Percentiles rank a stretch among this genome's conserved stretches.
phyloP scores from a whole-genome alignment of 2,329 filamentous ascomycete species.

The Colletotrichum lini region DNA sequence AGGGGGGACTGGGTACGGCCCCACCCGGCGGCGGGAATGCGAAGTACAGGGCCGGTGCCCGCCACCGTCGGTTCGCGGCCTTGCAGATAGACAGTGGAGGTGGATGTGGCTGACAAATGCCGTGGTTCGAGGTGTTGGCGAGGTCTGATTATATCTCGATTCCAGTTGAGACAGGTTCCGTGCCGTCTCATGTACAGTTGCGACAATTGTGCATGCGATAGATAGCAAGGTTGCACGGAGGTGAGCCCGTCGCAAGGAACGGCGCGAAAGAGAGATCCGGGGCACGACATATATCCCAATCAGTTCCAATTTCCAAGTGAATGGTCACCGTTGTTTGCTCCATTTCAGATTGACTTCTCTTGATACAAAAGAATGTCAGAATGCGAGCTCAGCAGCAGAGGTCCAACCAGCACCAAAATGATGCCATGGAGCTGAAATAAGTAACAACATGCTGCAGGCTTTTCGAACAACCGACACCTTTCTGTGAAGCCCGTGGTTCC shows the following conservation, averaged over 20 bases:
- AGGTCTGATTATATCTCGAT: background rate
- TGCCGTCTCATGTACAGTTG: too few relatives aligned
- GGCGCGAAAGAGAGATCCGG: background rate
- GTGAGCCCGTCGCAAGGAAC: background rate
- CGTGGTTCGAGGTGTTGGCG: too few relatives aligned
- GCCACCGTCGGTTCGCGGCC: background rate
- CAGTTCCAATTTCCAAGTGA: background rate
- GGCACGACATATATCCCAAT: background rate
- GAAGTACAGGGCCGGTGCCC: background rate
- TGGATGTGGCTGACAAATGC: background rate
- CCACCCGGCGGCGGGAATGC: constrained; percentile 8
- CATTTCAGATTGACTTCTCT: background rate
- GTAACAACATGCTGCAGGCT: too few relatives aligned
- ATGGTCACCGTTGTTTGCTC: too few relatives aligned
- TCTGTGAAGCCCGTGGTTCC: too few relatives aligned
- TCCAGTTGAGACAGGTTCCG: background rate
- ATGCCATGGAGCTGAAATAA: background rate
- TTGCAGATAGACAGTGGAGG: background rate
- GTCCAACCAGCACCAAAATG: background rate
- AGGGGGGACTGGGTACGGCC: constrained; percentile 7
- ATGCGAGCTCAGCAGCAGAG: background rate
- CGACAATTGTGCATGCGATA: background rate
- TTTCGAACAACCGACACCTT: too few relatives aligned
- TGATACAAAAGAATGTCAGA: background rate
- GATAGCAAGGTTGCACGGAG: background rate